phyloP scores from a whole-genome alignment of 441 rosid genomes.

The Pelargonium australe region DNA sequence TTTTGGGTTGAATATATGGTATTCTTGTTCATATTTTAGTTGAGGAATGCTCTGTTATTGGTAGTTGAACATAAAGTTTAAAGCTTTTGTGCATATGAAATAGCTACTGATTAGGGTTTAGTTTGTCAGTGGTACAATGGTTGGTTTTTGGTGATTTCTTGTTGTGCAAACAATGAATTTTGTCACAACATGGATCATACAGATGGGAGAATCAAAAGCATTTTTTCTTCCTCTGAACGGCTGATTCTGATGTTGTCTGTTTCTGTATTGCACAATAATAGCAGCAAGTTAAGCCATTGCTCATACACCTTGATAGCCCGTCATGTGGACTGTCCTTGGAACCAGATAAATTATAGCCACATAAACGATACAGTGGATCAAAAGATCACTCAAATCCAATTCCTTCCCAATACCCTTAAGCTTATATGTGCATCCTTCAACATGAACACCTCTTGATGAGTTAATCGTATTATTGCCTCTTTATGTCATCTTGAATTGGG shows the following conservation, averaged over 20 bases:
- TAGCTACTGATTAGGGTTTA: too few species aligned
- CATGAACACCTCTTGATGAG: slow-evolving; percentile 10
- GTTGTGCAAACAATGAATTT: slow-evolving; percentile 1
- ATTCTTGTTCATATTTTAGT: too few species aligned
- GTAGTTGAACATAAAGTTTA: too few species aligned
- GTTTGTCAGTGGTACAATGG: too few species aligned
- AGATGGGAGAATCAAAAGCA: slow-evolving; percentile 12
- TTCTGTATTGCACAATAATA: not conserved
- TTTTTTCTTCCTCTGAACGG: slow-evolving; percentile 13
- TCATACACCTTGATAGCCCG: slow-evolving; percentile 12
- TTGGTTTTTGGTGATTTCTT: too few species aligned
- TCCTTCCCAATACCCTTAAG: slow-evolving; percentile 9
- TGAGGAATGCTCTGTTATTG: too few species aligned
- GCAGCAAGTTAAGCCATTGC: slow-evolving; percentile 4
- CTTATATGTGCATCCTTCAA: slow-evolving; percentile 12
- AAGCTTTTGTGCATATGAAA: too few species aligned
- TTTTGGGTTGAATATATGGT: too few species aligned
- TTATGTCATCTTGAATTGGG: slow-evolving; percentile 44
- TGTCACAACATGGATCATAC: slow-evolving; percentile 17
- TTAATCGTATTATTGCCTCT: slow-evolving; percentile 14
- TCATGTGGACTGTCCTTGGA: slow-evolving; percentile 11
- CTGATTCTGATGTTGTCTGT: slow-evolving; percentile 11
- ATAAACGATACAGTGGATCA: slow-evolving; percentile 11
- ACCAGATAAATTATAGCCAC: slow-evolving; percentile 17
- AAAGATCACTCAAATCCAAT: slow-evolving; percentile 11